Evolutionary conservation across 2,329 filamentous ascomycete genomes (phyloP).

Genomic region (Hymenoscyphus salicellus): DNA sequence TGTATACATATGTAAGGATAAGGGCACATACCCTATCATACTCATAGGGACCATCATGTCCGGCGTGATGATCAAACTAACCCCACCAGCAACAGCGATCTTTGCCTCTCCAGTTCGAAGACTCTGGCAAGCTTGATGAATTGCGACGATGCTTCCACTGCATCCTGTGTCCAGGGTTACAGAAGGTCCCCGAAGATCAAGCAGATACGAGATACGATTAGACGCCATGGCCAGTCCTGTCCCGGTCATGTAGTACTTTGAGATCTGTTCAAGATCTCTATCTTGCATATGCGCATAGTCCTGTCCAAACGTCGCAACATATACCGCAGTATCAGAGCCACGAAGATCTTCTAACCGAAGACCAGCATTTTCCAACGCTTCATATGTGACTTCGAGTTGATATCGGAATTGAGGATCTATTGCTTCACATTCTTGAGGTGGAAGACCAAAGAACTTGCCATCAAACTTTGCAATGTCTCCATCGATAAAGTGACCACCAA

Average conservation of each 20-base stretch:
- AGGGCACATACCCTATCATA: background rate
- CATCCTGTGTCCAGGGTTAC: slow-evolving; percentile 47
- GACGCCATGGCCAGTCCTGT: slow-evolving; percentile 44
- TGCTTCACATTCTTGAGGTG: slow-evolving; percentile 22
- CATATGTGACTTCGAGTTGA: slow-evolving; percentile 9
- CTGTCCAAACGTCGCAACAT: slow-evolving; percentile 41
- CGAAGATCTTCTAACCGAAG: slow-evolving; percentile 14
- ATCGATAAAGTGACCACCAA: slow-evolving; percentile 20
- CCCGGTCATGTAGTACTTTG: slow-evolving; percentile 37
- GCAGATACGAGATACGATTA: slow-evolving; percentile 41
- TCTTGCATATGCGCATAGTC: slow-evolving; percentile 18
- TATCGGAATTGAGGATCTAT: slow-evolving; percentile 24
- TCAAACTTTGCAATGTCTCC: slow-evolving; percentile 22
- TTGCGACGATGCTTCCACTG: slow-evolving; percentile 40
- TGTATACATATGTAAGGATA: slow-evolving; percentile 24
- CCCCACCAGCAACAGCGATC: slow-evolving; percentile 30
- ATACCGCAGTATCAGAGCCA: slow-evolving; percentile 37
- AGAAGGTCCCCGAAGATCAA: slow-evolving; percentile 39
- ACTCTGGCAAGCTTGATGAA: slow-evolving; percentile 12
- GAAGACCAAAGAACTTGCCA: slow-evolving; percentile 15
- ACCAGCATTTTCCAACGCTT: slow-evolving; percentile 13
- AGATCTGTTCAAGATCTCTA: slow-evolving; percentile 15
- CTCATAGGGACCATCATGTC: slow-evolving; percentile 9
- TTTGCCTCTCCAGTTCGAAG: slow-evolving; percentile 4
- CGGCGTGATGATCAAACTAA: slow-evolving; percentile 16